These are phyloP conservation scores for Cerioporus squamosus DNA, from an alignment of 1,284 basidiomycete species.

Conservation along the genomic window DNA sequence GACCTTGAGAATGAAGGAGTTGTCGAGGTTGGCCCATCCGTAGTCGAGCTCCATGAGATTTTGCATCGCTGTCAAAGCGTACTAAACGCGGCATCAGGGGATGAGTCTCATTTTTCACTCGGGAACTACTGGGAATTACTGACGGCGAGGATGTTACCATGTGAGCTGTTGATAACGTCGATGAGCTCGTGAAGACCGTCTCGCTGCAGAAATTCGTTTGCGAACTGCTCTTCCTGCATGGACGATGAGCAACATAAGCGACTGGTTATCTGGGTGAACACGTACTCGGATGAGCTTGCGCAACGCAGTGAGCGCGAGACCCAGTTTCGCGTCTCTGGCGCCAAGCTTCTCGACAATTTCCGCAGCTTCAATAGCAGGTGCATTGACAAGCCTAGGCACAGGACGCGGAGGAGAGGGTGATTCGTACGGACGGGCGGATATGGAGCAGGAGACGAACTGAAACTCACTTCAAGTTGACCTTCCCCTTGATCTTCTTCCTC, in stretches of 20 bases:
- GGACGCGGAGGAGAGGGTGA: slow-evolving; percentile 2
- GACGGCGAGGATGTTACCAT: slow-evolving; percentile 89
- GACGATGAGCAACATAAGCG: background rate
- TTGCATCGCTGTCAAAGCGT: slow-evolving; percentile 84
- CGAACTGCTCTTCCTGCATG: slow-evolving; percentile 86
- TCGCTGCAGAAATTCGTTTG: slow-evolving; percentile 81
- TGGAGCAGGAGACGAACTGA: background rate
- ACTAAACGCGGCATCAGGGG: slow-evolving; percentile 47
- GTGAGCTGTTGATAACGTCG: slow-evolving; percentile 65
- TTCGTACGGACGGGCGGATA: background rate
- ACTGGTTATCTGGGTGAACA: background rate
- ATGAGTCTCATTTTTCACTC: slow-evolving; percentile 1
- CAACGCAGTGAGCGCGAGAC: slow-evolving; percentile 77
- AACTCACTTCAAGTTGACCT: slow-evolving; percentile 80
- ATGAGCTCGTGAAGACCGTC: slow-evolving; percentile 82
- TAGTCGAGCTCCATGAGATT: slow-evolving; percentile 85
- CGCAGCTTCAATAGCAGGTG: slow-evolving; percentile 81
- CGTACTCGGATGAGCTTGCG: slow-evolving; percentile 82
- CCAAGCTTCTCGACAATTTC: slow-evolving; percentile 79
- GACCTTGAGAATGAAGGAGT: slow-evolving; percentile 76
- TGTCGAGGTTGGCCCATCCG: slow-evolving; percentile 78
- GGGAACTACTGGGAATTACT: slow-evolving; percentile 31
- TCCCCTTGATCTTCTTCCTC: slow-evolving; percentile 80
- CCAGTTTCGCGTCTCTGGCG: slow-evolving; percentile 65
- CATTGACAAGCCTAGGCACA: slow-evolving; percentile 69